These are phyloP conservation scores for Candida ovalis DNA, from an alignment of 805 yeast species.

Conservation along the genomic window DNA sequence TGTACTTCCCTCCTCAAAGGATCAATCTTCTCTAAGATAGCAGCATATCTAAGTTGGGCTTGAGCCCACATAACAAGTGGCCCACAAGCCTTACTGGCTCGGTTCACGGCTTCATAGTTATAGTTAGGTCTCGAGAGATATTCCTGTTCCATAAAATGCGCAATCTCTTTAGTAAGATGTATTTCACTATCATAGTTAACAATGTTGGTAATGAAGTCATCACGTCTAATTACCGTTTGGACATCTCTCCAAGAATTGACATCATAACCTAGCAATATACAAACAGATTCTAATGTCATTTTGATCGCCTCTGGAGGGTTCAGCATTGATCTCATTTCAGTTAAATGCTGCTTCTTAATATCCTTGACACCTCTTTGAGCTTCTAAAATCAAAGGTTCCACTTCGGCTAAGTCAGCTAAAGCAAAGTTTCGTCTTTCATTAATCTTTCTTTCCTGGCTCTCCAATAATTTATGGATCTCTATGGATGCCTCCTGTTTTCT, in stretches of 20 bases:
- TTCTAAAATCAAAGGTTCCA: constrained; percentile 80
- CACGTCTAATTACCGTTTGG: constrained; percentile 72
- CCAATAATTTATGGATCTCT: constrained; percentile 67
- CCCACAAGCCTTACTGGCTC: constrained; percentile 96
- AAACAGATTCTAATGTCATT: constrained; percentile 81
- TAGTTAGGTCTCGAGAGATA: constrained; percentile 64
- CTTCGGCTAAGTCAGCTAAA: constrained; percentile 59
- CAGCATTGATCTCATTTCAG: constrained; percentile 83
- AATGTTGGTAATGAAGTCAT: constrained; percentile 82
- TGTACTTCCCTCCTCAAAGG: constrained; percentile 70
- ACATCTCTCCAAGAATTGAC: constrained; percentile 78
- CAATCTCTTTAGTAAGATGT: constrained; percentile 50
- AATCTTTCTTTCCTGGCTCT: constrained; percentile 61
- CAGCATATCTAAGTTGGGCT: constrained; percentile 80
- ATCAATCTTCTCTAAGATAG: constrained; percentile 63
- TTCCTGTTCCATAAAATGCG: constrained; percentile 51
- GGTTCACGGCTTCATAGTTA: constrained; percentile 66
- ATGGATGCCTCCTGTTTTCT: constrained; percentile 82
- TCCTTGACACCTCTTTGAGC: constrained; percentile 90
- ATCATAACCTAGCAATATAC: constrained; percentile 71
- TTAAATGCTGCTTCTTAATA: constrained; percentile 86
- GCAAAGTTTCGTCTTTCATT: constrained; percentile 51
- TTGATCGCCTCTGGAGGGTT: constrained; percentile 90
- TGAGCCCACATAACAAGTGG: constrained; percentile 85
- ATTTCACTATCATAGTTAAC: constrained; percentile 65